A percentile compares a stretch with the other conserved stretches of the same genome.
These are phyloP conservation scores for Ceratobasidium sp. DNA, from an alignment of 1,284 basidiomycete species.

Conservation along the genomic window DNA sequence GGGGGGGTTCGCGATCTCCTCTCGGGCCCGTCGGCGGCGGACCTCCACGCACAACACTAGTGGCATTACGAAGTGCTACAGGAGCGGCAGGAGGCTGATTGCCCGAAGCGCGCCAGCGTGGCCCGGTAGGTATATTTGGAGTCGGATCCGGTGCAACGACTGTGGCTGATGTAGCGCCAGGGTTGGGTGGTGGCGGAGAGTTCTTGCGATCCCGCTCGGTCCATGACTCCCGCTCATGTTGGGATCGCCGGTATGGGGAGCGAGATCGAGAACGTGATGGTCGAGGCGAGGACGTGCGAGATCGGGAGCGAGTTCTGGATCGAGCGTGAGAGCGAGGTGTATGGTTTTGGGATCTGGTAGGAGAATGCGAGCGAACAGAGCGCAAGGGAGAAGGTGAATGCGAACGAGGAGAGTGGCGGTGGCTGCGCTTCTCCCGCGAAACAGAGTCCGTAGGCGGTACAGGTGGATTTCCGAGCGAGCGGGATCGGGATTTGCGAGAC, in stretches of 20 bases:
- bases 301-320: constrained; percentile 8
- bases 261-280: constrained; percentile 17
- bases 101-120: constrained; percentile 17
- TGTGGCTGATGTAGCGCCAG: constrained; percentile 14
- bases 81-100: neutral
- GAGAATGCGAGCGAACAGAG: constrained; percentile 9
- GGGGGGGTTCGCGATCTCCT: constrained; percentile 32
- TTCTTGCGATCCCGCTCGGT: constrained; percentile 20
- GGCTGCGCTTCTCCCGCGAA: constrained; percentile 30
- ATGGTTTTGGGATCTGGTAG: constrained; percentile 1
- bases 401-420: neutral
- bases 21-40: constrained; percentile 31
- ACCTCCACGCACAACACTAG: constrained; percentile 18
- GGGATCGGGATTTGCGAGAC: constrained; percentile 15
- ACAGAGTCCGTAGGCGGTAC: neutral
- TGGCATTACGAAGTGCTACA: neutral
- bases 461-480: neutral
- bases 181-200: neutral
- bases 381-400: constrained; percentile 15
- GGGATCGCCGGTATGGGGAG: neutral
- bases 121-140: constrained; percentile 31
- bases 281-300: neutral
- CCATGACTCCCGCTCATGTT: constrained; percentile 1
- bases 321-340: constrained; percentile 14
- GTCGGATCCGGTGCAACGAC: neutral